A percentile compares a stretch with the other conserved stretches of the same genome.
Evolutionary conservation across 768 basidiomycete species (phyloP).

Genomic region (Russula compacta): DNA sequence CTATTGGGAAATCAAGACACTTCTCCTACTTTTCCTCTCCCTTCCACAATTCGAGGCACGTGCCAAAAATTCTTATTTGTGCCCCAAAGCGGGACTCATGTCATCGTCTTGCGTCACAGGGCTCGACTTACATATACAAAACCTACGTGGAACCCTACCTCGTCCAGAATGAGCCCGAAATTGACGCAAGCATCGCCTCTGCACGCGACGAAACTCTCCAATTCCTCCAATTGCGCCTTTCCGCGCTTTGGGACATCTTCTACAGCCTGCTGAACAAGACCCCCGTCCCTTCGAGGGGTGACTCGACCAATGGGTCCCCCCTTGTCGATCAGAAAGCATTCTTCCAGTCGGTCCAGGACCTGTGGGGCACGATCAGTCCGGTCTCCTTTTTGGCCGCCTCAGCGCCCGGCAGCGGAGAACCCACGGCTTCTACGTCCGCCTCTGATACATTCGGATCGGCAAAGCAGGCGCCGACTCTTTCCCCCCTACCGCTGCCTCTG

Average conservation of each 20-base stretch:
- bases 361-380: background rate
- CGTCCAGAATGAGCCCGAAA: conserved; percentile 43
- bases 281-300: conserved; percentile 13
- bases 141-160: conserved; percentile 55
- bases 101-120: conserved; percentile 32
- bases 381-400: background rate
- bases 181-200: conserved; percentile 50
- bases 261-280: conserved; percentile 37
- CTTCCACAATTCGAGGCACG: conserved; percentile 62
- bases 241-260: conserved; percentile 39
- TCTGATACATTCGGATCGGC: background rate
- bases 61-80: background rate
- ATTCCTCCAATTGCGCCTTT: conserved; percentile 47
- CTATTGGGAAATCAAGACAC: conserved; percentile 65
- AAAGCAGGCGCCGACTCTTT: background rate
- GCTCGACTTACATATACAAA: conserved; percentile 57
- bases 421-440: background rate
- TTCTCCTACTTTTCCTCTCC: conserved; percentile 56
- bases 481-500: background rate
- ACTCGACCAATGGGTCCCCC: conserved; percentile 16
- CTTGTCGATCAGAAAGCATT: conserved; percentile 9
- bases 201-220: conserved; percentile 44
- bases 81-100: background rate
- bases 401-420: background rate
- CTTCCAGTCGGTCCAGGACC: background rate